Evolutionary conservation across 2,329 filamentous ascomycete genomes (phyloP).

Genomic region (Cladophialophora psammophila): DNA sequence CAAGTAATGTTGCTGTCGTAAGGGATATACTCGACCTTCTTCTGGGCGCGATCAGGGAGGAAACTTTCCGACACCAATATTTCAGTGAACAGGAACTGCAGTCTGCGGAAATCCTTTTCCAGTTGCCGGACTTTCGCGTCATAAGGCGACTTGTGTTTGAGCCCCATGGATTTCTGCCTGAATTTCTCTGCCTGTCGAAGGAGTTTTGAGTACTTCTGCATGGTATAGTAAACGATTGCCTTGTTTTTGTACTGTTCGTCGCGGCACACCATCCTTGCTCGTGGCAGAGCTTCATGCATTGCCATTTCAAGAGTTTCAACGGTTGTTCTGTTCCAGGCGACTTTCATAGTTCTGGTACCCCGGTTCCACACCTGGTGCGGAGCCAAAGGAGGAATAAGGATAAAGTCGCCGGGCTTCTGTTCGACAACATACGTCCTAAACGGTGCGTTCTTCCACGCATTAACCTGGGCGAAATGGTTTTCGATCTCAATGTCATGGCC

Average conservation of each 20-base stretch:
- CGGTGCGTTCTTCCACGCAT: conserved; percentile 92
- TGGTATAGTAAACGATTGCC: conserved; percentile 87
- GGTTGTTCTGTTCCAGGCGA: conserved; percentile 96
- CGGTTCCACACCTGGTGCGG: conserved; percentile 99
- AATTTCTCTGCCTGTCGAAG: conserved; percentile 66
- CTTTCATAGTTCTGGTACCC: conserved; percentile 94
- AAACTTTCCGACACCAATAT: conserved; percentile 89
- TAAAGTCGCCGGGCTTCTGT: conserved; percentile 88
- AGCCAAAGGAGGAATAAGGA: conserved; percentile 88
- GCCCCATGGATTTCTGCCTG: conserved; percentile 50
- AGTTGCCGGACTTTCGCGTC: conserved; percentile 70
- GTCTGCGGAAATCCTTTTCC: conserved; percentile 79
- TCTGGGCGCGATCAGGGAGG: conserved; percentile 65
- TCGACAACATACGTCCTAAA: conserved; percentile 94
- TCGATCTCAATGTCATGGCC: conserved; percentile 98
- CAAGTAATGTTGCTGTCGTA: conserved; percentile 94
- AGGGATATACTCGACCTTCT: conserved; percentile 74
- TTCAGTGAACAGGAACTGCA: conserved; percentile 79
- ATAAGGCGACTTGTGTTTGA: conserved; percentile 48
- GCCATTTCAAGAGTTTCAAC: conserved; percentile 89
- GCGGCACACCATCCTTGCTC: conserved; percentile 87
- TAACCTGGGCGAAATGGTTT: conserved; percentile 93
- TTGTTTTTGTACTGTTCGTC: conserved; percentile 99
- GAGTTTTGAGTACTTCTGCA: conserved; percentile 75
- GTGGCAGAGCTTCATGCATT: conserved; percentile 83